Evolutionary conservation across 75 land plant genomes (phyloP).

Genomic region (Isoetes taiwanensis): DNA sequence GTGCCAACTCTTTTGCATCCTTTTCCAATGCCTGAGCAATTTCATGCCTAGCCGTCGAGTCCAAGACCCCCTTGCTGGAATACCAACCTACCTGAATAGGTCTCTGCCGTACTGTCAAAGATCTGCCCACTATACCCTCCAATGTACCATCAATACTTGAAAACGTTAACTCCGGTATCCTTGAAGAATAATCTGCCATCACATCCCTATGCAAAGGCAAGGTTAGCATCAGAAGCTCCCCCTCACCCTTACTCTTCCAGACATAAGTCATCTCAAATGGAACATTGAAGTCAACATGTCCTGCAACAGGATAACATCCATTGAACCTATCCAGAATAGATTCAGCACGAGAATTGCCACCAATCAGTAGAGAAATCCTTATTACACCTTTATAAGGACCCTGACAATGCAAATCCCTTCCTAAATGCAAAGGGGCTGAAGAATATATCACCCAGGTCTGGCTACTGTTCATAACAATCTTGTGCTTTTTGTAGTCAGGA

Average conservation of each 20-base stretch:
- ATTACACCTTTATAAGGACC: conserved; percentile 9
- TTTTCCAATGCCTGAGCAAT: conserved; percentile 12
- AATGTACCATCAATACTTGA: conserved; percentile 20
- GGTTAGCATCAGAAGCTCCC: conserved; percentile 22
- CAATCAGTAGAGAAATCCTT: conserved; percentile 9
- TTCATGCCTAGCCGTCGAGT: not conserved
- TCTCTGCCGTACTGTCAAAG: conserved; percentile 11
- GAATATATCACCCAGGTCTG: conserved; percentile 24
- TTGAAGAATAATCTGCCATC: not conserved
- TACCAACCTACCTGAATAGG: conserved; percentile 16
- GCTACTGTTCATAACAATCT: conserved; percentile 17
- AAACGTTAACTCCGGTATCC: conserved; percentile 3
- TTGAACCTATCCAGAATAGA: conserved; percentile 10
- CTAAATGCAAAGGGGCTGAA: not conserved
- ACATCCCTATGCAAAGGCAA: conserved; percentile 17
- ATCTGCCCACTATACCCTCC: conserved; percentile 18
- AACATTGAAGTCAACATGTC: not conserved
- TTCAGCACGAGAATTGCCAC: not conserved
- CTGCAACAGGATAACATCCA: conserved; percentile 15
- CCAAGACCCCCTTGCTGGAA: conserved; percentile 7
- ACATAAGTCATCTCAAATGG: conserved; percentile 11
- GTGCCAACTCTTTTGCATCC: conserved; percentile 8
- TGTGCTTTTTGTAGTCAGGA: conserved; percentile 18
- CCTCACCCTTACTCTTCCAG: conserved; percentile 16
- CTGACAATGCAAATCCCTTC: not conserved